Conservation (phyloP, 352 stramenopile species). For the Elongisporangium undulatum region DNA sequence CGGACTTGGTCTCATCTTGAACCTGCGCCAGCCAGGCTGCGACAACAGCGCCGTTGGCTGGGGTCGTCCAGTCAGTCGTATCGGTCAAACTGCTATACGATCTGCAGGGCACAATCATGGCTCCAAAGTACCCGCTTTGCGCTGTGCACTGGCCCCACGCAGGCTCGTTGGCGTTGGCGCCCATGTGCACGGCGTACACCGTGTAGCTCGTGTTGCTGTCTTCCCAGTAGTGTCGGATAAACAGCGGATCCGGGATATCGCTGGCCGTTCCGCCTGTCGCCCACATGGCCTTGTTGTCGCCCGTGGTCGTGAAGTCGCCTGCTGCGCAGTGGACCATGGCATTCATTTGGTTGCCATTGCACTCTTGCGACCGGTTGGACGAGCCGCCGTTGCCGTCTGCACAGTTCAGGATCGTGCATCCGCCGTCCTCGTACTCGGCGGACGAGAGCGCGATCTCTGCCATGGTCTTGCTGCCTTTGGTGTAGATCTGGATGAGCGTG, state of each 20-base stretch:
- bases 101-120: not conserved
- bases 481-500: not conserved
- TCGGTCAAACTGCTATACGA: not conserved
- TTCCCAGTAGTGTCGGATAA: not conserved
- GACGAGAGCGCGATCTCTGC: constrained; percentile 6
- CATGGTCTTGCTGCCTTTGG: constrained; percentile 10
- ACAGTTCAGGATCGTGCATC: constrained; percentile 10
- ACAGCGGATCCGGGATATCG: not conserved
- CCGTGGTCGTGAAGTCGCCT: not conserved
- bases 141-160: not conserved
- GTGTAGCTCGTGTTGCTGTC: not conserved
- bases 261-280: not conserved
- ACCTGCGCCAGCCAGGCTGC: not conserved
- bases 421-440: constrained; percentile 2
- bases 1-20: not conserved
- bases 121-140: not conserved
- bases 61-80: not conserved
- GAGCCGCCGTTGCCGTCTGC: not conserved
- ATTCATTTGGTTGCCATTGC: not conserved
- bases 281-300: not conserved
- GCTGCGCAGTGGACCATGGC: not conserved
- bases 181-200: not conserved
- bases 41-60: not conserved
- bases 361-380: not conserved
- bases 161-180: not conserved